Conservation (phyloP, 192 early-diverging fungal genomes). For the Kickxella alabastrina region DNA sequence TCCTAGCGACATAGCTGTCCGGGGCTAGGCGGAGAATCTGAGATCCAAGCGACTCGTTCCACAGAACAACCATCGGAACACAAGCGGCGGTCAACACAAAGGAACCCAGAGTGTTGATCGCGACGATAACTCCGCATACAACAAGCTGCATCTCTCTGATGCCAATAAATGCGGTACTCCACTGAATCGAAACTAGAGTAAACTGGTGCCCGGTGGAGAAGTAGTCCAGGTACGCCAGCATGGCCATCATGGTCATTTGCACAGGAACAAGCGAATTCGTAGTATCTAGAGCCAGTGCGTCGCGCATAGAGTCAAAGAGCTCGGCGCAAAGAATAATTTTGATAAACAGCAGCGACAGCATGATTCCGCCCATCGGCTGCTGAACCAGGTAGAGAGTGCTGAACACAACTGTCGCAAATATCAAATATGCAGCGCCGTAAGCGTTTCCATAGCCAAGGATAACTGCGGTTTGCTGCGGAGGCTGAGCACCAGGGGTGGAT, state of each 20-base stretch:
- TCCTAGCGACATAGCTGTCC: slow-evolving; percentile 13
- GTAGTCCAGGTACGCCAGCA: slow-evolving; percentile 62
- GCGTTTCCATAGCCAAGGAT: slow-evolving; percentile 64
- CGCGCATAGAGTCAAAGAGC: slow-evolving; percentile 47
- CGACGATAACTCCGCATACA: slow-evolving; percentile 65
- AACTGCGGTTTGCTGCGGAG: slow-evolving; percentile 24
- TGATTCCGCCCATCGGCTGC: slow-evolving; percentile 76
- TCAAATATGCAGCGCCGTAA: slow-evolving; percentile 65
- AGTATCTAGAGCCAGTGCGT: slow-evolving; percentile 5
- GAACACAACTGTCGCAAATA: slow-evolving; percentile 60
- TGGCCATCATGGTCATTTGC: slow-evolving; percentile 44
- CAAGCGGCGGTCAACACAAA: slow-evolving; percentile 52
- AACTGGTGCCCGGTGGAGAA: slow-evolving; percentile 94
- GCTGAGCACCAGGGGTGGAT: neutral
- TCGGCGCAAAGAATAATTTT: slow-evolving; percentile 50
- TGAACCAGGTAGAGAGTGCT: slow-evolving; percentile 64
- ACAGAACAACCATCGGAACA: slow-evolving; percentile 56
- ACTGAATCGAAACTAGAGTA: slow-evolving; percentile 85
- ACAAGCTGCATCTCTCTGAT: slow-evolving; percentile 66
- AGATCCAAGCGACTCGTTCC: slow-evolving; percentile 35
- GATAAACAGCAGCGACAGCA: slow-evolving; percentile 49
- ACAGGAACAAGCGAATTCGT: slow-evolving; percentile 31
- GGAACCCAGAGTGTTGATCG: slow-evolving; percentile 71
- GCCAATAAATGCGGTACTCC: slow-evolving; percentile 85
- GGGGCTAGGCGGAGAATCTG: slow-evolving; percentile 28